These are phyloP conservation scores for Cystofilobasidium capitatum DNA, from an alignment of 768 basidiomycete species.

Conservation along the genomic window DNA sequence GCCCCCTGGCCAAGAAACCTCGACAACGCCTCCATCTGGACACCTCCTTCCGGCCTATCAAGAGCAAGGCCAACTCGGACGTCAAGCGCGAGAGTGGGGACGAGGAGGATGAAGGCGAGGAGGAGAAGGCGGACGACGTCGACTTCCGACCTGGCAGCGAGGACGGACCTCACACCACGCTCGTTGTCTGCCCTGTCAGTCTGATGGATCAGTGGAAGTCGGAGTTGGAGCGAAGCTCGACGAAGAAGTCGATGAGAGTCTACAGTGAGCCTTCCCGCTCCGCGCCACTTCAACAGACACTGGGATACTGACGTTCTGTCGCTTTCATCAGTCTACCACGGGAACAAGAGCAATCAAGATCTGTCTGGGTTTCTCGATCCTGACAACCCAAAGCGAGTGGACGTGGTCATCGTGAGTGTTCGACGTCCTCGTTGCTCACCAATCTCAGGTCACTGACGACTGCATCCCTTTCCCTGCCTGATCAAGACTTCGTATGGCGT, in stretches of 20 bases:
- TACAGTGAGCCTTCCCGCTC: constrained; percentile 34
- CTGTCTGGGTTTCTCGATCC: constrained; percentile 18
- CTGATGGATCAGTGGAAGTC: constrained; percentile 87
- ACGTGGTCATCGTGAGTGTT: constrained; percentile 15
- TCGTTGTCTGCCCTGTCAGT: constrained; percentile 87
- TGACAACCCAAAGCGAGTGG: constrained; percentile 15
- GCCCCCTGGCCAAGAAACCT: constrained; percentile 47
- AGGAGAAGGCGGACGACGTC: background rate
- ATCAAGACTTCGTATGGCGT: background rate
- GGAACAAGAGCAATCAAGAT: background rate
- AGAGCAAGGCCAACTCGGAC: background rate
- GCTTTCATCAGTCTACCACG: constrained; percentile 17
- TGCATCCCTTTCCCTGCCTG: background rate
- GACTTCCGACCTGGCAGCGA: background rate
- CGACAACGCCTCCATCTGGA: constrained; percentile 47
- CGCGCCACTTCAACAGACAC: background rate
- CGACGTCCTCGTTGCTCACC: background rate
- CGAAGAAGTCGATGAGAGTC: constrained; percentile 55
- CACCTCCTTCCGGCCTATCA: constrained; percentile 51
- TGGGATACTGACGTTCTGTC: background rate
- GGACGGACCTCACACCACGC: constrained; percentile 49
- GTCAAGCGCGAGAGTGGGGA: background rate
- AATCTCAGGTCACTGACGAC: background rate
- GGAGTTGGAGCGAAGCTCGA: constrained; percentile 76
- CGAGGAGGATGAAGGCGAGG: constrained; percentile 9